Conservation (phyloP, 768 basidiomycete genomes). For the Obba rivulosa region DNA sequence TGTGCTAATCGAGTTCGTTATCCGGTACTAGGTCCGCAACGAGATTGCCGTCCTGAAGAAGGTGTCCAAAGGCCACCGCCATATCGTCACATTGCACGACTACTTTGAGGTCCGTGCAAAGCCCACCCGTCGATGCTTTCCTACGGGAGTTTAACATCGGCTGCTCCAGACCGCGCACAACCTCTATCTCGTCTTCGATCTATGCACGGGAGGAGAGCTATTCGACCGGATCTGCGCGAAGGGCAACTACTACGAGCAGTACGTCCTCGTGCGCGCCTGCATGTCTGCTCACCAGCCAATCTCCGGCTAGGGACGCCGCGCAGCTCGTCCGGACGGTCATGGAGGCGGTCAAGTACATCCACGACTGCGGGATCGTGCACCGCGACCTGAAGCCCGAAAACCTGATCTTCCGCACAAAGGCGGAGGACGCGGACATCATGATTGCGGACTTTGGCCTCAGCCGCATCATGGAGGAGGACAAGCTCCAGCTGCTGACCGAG, state of each 20-base stretch:
- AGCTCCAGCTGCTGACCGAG: conserved; percentile 83
- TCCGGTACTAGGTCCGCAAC: conserved; percentile 73
- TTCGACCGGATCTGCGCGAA: conserved; percentile 98
- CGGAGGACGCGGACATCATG: conserved; percentile 92
- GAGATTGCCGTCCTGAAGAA: conserved; percentile 94
- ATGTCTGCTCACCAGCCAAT: conserved; percentile 13
- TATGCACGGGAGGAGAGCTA: conserved; percentile 97
- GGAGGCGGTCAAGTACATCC: conserved; percentile 85
- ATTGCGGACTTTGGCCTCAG: conserved; percentile 95
- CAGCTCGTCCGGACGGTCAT: conserved; percentile 83
- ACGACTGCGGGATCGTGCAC: conserved; percentile 89
- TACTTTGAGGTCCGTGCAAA: conserved; percentile 82
- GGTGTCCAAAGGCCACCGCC: conserved; percentile 83
- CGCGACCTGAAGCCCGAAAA: conserved; percentile 98
- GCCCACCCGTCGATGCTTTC: too few species aligned
- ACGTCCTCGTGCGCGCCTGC: conserved; percentile 21
- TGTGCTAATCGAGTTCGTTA: not conserved
- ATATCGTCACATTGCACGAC: conserved; percentile 92
- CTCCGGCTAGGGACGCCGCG: conserved; percentile 75
- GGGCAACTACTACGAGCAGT: conserved; percentile 95
- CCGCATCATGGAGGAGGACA: conserved; percentile 87
- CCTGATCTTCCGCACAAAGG: conserved; percentile 84
- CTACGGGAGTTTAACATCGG: too few species aligned
- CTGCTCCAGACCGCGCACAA: conserved; percentile 77
- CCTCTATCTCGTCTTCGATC: conserved; percentile 90